Evolutionary conservation across 2,329 filamentous ascomycete genomes (phyloP).

Genomic region (Penicillium decumbens): DNA sequence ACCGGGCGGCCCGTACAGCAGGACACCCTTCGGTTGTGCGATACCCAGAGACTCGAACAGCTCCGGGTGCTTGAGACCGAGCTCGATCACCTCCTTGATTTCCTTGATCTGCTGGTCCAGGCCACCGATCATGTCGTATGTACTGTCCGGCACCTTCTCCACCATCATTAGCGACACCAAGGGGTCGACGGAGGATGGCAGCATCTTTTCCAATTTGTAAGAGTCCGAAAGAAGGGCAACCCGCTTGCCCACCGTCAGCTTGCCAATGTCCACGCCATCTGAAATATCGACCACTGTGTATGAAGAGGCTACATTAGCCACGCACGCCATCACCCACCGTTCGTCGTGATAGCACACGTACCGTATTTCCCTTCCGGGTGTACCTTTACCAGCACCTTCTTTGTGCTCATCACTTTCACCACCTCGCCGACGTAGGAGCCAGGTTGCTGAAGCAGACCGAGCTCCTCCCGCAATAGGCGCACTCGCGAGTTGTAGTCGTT

Average conservation of each 20-base stretch:
- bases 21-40: constrained; percentile 93
- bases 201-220: constrained; percentile 98
- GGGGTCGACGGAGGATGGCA: constrained; percentile 95
- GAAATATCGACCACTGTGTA: constrained; percentile 83
- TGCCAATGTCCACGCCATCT: constrained; percentile 87
- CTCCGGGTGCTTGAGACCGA: constrained; percentile 96
- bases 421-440: constrained; percentile 98
- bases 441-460: constrained; percentile 91
- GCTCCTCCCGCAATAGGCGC: constrained; percentile 86
- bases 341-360: constrained; percentile 43
- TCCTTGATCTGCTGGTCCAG: constrained; percentile 99
- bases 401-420: constrained; percentile 99
- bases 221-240: constrained; percentile 94
- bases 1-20: constrained; percentile 93
- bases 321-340: no score
- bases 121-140: constrained; percentile 99
- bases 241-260: constrained; percentile 95
- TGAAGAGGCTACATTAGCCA: background rate
- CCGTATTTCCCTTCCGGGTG: constrained; percentile 99
- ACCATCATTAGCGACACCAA: constrained; percentile 99
- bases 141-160: constrained; percentile 98
- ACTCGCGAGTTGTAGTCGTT: constrained; percentile 99
- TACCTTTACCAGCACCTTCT: constrained; percentile 98
- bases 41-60: constrained; percentile 99
- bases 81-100: constrained; percentile 99